Base-by-base conservation (phyloP, 345 rosid genomes). In the Acer negundo region DNA sequence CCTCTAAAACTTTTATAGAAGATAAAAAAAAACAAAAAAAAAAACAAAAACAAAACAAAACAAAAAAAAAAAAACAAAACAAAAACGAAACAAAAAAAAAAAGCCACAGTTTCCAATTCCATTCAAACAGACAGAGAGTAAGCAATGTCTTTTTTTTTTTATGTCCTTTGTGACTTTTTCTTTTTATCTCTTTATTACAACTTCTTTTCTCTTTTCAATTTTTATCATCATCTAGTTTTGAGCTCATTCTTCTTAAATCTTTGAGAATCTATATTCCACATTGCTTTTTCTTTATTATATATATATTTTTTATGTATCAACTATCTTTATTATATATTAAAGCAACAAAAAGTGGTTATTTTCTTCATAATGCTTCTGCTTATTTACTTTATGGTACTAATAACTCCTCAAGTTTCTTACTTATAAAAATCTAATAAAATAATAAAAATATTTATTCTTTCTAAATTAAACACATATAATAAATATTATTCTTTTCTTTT, bases 101-200 rank as follows among this genome's bases (percentile, higher is more conserved):
- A 77, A 72, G 55, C 67, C 70, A 38, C 87, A 75, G 72, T 84
- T 80, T 72, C 87, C 89, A 76, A 79, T 80, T 80, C 85, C 80
- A 80, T 88, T 88, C 85, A 84, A 84, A 86, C 89, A 84, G 90
- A 90, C 89, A 88, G 77, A 19, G 83, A 78, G 87, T 85, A 85
- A 49, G 44, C 70, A 56, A 77, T 75, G 55, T 31, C 71, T 83
- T 77, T 71, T 70, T 7, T 49, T 13, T 49, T 13, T 49, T 6
- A 67, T 47, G 7, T 79, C 78, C 84, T 82, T 82, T 77, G 62
- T 75, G 63, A 80, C 80, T 47, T 72, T 75, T 58, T 55, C 76
- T 46, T 70, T 78, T 82, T 22, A 55, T 9, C 31, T 77, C 73
- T 78, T 69, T 73, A 80, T 70, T 68, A 63, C 74, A 62, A 16